phyloP scores from a whole-genome alignment of 192 early-diverging fungal species.

The Rhizophagus clarus region DNA sequence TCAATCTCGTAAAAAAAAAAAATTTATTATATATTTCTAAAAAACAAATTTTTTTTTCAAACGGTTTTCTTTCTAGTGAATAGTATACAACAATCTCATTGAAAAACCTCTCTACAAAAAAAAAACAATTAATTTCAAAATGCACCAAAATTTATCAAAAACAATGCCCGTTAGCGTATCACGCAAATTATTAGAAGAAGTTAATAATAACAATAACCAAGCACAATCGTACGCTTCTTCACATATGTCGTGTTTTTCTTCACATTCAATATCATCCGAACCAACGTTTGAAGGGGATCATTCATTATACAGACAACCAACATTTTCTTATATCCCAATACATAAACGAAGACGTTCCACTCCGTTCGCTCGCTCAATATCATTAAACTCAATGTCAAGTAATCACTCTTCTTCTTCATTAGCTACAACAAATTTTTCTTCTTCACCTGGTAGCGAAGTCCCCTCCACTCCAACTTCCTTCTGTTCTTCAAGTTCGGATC shows the following conservation, averaged over 20 bases:
- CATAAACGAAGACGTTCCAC: not conserved
- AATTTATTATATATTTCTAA: too few species aligned
- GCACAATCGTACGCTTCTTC: not conserved
- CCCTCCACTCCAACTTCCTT: not conserved
- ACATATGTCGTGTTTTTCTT: not conserved
- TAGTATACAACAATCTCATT: too few species aligned
- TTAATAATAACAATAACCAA: not conserved
- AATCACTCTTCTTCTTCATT: not conserved
- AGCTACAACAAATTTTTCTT: not conserved
- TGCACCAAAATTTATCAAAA: not conserved
- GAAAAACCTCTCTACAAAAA: too few species aligned
- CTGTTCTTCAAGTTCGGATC: not conserved
- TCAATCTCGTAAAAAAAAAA: too few species aligned
- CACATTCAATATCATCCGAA: not conserved
- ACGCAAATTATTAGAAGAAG: not conserved
- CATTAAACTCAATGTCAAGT: not conserved
- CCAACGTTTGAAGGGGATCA: not conserved
- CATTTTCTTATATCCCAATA: slow-evolving; percentile 28
- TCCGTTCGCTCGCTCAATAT: not conserved
- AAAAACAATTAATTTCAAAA: too few species aligned
- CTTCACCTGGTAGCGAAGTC: not conserved
- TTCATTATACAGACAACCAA: not conserved
- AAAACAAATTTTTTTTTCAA: too few species aligned
- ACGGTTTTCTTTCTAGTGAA: too few species aligned
- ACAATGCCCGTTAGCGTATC: not conserved